A percentile compares a stretch with the other conserved stretches of the same genome.
phyloP scores from a whole-genome alignment of 306 rosid species.

The Prunus armeniaca region DNA sequence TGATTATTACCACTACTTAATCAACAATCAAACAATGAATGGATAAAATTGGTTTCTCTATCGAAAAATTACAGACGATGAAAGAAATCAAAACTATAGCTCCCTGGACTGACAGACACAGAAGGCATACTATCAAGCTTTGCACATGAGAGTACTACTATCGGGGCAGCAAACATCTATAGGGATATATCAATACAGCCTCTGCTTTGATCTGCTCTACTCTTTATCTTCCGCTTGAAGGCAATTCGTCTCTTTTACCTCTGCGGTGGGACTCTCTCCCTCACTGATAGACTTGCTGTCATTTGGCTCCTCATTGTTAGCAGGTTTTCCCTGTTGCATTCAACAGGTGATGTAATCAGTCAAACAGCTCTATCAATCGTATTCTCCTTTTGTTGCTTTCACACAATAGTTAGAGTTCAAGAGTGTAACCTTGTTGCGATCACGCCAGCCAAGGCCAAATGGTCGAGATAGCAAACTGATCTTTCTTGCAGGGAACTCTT shows the following conservation, averaged over 20 bases:
- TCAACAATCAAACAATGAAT: conserved; percentile 76
- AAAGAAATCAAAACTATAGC: conserved; percentile 24
- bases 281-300: conserved; percentile 41
- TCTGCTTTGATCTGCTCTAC: conserved; percentile 22
- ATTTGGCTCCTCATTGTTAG: conserved; percentile 43
- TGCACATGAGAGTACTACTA: conserved; percentile 3
- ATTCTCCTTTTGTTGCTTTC: background rate
- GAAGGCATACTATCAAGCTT: conserved; percentile 18
- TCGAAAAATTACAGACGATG: conserved; percentile 24
- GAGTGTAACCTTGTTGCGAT: conserved; percentile 70
- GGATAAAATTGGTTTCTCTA: conserved; percentile 43
- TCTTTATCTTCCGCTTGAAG: conserved; percentile 45
- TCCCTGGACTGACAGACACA: conserved; percentile 26
- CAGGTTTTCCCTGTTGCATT: conserved; percentile 62
- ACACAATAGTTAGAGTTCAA: background rate
- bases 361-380: background rate
- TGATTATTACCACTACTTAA: conserved; percentile 29
- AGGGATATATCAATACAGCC: conserved; percentile 13
- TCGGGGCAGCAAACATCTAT: conserved; percentile 9
- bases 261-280: conserved; percentile 36
- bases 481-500: conserved; percentile 64
- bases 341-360: conserved; percentile 13
- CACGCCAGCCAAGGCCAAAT: conserved; percentile 96
- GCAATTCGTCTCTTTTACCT: conserved; percentile 52
- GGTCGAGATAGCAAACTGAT: conserved; percentile 85